Base-by-base conservation (phyloP, 345 rosid species). In the Brassica incana region DNA sequence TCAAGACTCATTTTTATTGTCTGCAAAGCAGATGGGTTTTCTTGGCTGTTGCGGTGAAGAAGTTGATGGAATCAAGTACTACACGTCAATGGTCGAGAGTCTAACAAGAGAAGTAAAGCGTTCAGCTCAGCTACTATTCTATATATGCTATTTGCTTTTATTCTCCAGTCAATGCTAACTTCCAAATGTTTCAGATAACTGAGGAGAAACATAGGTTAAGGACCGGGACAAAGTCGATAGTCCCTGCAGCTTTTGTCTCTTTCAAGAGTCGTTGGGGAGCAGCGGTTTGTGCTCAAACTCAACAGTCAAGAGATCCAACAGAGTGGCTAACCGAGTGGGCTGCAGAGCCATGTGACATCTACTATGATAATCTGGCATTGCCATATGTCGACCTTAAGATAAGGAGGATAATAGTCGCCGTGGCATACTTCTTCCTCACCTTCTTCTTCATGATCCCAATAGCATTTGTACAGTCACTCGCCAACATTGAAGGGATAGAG, bases 381-480 rank as follows among this genome's bases (percentile, higher is more conserved):
- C 98, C 98, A 38, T 95, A 81, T 81, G 98, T 95, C 23, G 89
- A 89, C 15, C 94, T 95, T 23, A 65, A 93, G 67, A 77, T 92
- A 11, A 83, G 98, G 80, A 89, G 93, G 80, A 89, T 95, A 40
- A 67, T 91, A n/a, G 67, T 88, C 1, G 90, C 82, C 8, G 85
- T 89, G 5, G 92, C 91, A 2, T 91, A 88, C 85, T 95, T 95
- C 88, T 92, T 92, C 80, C 97, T 95, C 33, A 89, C 98, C 45
- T 92, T 95, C 88, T 95, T 91, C 84, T 95, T 95, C 93, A 89
- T 95, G 98, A 90, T 95, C 67, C 99, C 99, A 9, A 95, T 95
- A 40, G 92, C 95, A 16, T 78, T 90, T 36, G 98, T 95, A 5
- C 99, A 95, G 76, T 95, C 99, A 70, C 90, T 95, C 0, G 99